Evolutionary conservation across 163 green algal genomes (phyloP).

Genomic region (Trebouxia gelatinosa): DNA sequence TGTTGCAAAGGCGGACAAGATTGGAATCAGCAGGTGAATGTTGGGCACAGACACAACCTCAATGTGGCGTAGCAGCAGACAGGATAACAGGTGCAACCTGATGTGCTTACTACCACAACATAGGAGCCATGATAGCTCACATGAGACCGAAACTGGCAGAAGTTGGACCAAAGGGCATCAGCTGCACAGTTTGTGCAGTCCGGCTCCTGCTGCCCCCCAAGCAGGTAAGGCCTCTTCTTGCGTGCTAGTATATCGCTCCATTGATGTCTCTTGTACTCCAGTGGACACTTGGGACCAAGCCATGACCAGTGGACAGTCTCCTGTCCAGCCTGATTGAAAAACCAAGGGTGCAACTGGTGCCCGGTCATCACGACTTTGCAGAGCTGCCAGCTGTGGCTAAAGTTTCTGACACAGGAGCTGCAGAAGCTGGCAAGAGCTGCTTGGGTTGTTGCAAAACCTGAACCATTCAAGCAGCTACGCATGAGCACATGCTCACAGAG

Average conservation of each 20-base stretch:
- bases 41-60: too few species aligned
- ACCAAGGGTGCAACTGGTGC: background rate
- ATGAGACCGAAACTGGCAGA: conserved; percentile 33
- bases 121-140: too few species aligned
- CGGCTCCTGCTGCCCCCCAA: conserved; percentile 31
- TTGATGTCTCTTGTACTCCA: conserved; percentile 23
- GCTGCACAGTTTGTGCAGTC: conserved; percentile 28
- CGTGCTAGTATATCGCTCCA: conserved; percentile 17
- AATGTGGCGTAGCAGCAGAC: too few species aligned
- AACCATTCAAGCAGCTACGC: too few species aligned
- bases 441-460: too few species aligned
- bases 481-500: too few species aligned
- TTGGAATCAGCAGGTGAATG: too few species aligned
- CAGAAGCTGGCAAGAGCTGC: too few species aligned
- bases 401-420: too few species aligned
- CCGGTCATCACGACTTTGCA: background rate
- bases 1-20: too few species aligned
- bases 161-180: conserved; percentile 30
- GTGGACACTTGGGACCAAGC: background rate
- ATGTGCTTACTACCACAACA: too few species aligned
- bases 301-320: conserved; percentile 15
- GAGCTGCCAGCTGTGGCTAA: conserved; percentile 2
- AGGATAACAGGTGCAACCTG: too few species aligned
- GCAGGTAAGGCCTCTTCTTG: conserved; percentile 27
- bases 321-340: background rate